Base-by-base conservation (phyloP, 1,284 basidiomycete genomes). In the Fomitopsis pinicola region DNA sequence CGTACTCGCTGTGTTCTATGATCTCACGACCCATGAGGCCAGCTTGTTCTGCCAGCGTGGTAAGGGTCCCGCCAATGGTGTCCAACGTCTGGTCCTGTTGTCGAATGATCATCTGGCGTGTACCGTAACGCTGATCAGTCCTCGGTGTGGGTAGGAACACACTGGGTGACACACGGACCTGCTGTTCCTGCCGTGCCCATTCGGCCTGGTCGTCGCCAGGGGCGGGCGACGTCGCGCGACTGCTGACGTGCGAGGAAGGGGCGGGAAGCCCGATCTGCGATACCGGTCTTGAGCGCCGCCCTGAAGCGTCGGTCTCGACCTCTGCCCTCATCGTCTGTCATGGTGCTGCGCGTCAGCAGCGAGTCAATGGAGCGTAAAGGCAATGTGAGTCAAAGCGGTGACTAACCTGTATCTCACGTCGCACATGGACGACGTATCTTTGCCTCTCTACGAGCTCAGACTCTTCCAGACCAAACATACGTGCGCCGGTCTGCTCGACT, bases 1-100 rank as follows among this genome's bases (percentile, higher is more conserved):
- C 58, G 75, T 87, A 95, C 95, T 93, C 92, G 66, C 88, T 91
- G 67, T 97, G 95, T 72, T 95, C 93, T 5, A 73, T 78, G 52
- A 97, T 92, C 72, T 97, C 95, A 57, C 85, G 86, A 0, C 95
- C 95, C 84, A 97, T 97, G 46, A 97, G 77, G 5, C 90, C 91
- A 0, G 95, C 95, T 75, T 97, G 95, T 65, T 92, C 87, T 0
- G 89, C 87, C 14, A 97, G 77, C 1, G 88, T 94, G 59, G 73
- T 85, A 46, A 97, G 73, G 0, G 95, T 94, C 0, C 94, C 93
- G 0, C 89, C 84, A 68, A 97, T 95, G 0, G 89, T 84, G 50
- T 89, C 87, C 62, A 97, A 87, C 0, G 94, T 90, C 54, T 86
- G 82, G 71, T 97, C 95, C 79, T 97, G 95, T 68, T 92, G 85